Evolutionary conservation across 2,329 filamentous ascomycete genomes (phyloP).

Genomic region (Cordyceps farinosa): DNA sequence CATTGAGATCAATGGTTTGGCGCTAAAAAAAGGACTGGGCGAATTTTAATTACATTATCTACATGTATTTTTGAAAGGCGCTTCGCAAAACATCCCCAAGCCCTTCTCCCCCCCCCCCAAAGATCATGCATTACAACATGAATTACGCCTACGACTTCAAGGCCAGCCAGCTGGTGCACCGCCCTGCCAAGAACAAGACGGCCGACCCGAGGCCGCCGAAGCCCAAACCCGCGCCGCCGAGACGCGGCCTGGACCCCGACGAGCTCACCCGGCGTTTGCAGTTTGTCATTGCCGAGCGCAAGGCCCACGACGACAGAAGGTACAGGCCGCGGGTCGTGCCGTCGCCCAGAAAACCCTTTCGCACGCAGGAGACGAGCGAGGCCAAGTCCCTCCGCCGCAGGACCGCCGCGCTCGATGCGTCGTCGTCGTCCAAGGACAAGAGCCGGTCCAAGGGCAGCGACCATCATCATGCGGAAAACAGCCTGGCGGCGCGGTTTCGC

Average conservation of each 20-base stretch:
- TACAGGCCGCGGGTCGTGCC: neutral
- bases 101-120: neutral
- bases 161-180: conserved; percentile 5
- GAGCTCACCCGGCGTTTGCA: conserved; percentile 53
- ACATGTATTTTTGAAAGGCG: neutral
- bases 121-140: conserved; percentile 27
- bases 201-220: conserved; percentile 14
- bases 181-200: neutral
- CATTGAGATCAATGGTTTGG: neutral
- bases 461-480: conserved; percentile 9
- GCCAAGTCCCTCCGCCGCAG: neutral
- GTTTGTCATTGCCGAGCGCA: conserved; percentile 48
- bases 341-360: conserved; percentile 8
- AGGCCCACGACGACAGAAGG: conserved; percentile 37
- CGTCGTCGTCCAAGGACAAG: conserved; percentile 12
- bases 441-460: conserved; percentile 12
- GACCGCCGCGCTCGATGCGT: neutral
- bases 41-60: neutral
- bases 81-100: neutral
- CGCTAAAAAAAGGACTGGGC: neutral
- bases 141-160: conserved; percentile 24
- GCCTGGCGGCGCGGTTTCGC: conserved; percentile 5
- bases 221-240: conserved; percentile 22
- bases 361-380: conserved; percentile 8
- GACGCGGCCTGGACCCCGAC: conserved; percentile 46